Conservation (phyloP, 2,329 filamentous ascomycete genomes). For the Claviceps spartinae region DNA sequence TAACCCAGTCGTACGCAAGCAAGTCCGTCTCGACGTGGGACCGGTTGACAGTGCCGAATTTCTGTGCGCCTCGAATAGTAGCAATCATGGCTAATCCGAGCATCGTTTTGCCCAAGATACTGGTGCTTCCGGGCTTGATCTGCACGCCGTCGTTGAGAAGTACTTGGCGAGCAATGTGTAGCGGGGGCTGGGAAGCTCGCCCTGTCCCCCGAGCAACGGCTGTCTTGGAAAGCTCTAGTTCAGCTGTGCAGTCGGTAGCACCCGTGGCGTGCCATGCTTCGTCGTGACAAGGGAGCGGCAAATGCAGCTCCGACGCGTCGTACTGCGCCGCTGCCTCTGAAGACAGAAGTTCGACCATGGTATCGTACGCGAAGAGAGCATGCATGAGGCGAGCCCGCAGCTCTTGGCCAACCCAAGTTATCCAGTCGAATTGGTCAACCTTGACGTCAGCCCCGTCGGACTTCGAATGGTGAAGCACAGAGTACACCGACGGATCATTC, state of each 20-base stretch:
- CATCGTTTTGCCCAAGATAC: conserved; percentile 1
- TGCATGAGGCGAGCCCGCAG: conserved; percentile 52
- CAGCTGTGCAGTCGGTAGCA: conserved; percentile 45
- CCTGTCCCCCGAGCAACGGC: conserved; percentile 47
- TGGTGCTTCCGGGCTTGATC: background rate
- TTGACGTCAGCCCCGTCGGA: conserved; percentile 26
- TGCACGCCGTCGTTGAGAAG: conserved; percentile 37
- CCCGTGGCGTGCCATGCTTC: conserved; percentile 57
- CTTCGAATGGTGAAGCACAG: conserved; percentile 49
- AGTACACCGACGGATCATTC: conserved; percentile 23
- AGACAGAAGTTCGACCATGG: conserved; percentile 56
- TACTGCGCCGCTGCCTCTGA: conserved; percentile 49
- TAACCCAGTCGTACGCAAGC: conserved; percentile 40
- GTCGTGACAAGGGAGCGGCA: conserved; percentile 61
- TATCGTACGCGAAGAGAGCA: conserved; percentile 50
- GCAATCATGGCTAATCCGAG: conserved; percentile 38
- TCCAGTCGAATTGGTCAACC: conserved; percentile 35
- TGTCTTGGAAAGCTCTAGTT: conserved; percentile 50
- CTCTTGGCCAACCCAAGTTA: conserved; percentile 57
- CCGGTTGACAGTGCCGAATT: background rate
- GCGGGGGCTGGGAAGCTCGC: conserved; percentile 33
- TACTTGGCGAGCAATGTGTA: conserved; percentile 46
- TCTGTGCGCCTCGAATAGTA: conserved; percentile 36
- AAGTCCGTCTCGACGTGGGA: background rate
- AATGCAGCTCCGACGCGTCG: conserved; percentile 47